These are phyloP conservation scores for Artemisia annua DNA, from an alignment of 129 eudicot genomes.

Conservation along the genomic window DNA sequence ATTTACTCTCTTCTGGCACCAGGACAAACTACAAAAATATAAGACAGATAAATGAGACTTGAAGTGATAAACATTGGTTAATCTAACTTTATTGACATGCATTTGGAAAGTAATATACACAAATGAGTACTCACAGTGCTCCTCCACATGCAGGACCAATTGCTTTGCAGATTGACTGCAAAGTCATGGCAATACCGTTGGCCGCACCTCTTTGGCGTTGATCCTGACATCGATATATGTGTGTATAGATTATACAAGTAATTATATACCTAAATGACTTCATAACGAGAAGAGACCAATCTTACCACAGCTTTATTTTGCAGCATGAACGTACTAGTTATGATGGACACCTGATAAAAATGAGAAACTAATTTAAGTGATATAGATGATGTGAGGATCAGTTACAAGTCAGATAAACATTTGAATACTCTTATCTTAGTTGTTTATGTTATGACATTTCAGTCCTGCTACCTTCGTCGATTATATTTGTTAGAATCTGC, in stretches of 20 bases:
- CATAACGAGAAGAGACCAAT: not conserved
- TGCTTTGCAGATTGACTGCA: slow-evolving; percentile 70
- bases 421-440: not conserved
- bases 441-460: too few relatives aligned
- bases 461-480: not conserved
- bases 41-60: slow-evolving; percentile 5
- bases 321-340: slow-evolving; percentile 64
- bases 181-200: slow-evolving; percentile 72
- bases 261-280: not conserved
- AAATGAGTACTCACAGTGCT: slow-evolving; percentile 56
- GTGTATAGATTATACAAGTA: not conserved
- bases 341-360: slow-evolving; percentile 47
- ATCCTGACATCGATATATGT: slow-evolving; percentile 41
- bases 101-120: not conserved
- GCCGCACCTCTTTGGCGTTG: slow-evolving; percentile 96
- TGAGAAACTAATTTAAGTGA: not conserved
- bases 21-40: slow-evolving; percentile 55
- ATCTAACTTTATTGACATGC: not conserved
- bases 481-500: not conserved
- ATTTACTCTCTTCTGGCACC: slow-evolving; percentile 63
- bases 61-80: not conserved
- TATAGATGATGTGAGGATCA: not conserved
- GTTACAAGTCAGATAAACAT: slow-evolving; percentile 1
- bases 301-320: slow-evolving; percentile 90
- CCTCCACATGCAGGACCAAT: slow-evolving; percentile 79